phyloP scores from a whole-genome alignment of 73 alveolate genomes.

The Effrenium voratum region DNA sequence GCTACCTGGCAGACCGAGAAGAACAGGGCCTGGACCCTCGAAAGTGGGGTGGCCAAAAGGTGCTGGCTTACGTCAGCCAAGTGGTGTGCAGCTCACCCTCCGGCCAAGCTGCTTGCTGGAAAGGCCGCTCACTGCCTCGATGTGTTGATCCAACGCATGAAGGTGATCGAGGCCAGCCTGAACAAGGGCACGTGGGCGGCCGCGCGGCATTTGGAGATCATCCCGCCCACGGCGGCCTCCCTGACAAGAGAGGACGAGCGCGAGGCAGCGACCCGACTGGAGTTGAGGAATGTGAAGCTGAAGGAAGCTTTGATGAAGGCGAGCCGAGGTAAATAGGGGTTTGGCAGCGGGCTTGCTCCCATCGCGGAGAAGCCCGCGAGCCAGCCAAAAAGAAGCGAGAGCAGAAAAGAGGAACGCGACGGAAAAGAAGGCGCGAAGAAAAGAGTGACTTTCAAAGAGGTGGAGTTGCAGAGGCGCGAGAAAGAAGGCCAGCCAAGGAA shows the following conservation, averaged over 20 bases:
- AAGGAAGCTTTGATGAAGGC: neutral
- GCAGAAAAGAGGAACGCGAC: neutral
- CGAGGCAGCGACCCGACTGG: neutral
- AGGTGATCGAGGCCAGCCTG: constrained; percentile 17
- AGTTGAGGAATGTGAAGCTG: neutral
- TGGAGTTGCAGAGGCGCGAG: neutral
- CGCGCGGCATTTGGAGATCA: constrained; percentile 23
- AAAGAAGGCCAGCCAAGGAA: neutral
- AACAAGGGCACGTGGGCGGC: neutral
- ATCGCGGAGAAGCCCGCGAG: neutral
- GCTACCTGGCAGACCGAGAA: neutral
- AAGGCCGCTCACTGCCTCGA: neutral
- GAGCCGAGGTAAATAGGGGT: neutral
- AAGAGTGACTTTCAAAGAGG: constrained; percentile 26
- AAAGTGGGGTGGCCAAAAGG: neutral
- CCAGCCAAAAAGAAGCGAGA: neutral
- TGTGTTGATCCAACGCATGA: constrained; percentile 20
- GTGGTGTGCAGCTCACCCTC: neutral
- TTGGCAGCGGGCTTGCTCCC: constrained; percentile 14
- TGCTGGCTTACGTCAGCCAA: constrained; percentile 27
- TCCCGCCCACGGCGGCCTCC: constrained; percentile 15
- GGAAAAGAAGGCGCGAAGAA: neutral
- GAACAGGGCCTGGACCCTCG: neutral
- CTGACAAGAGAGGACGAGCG: neutral
- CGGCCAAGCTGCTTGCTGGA: neutral